These are phyloP conservation scores for Clonostachys rhizophaga DNA, from an alignment of 2,329 filamentous ascomycete species.

Conservation along the genomic window DNA sequence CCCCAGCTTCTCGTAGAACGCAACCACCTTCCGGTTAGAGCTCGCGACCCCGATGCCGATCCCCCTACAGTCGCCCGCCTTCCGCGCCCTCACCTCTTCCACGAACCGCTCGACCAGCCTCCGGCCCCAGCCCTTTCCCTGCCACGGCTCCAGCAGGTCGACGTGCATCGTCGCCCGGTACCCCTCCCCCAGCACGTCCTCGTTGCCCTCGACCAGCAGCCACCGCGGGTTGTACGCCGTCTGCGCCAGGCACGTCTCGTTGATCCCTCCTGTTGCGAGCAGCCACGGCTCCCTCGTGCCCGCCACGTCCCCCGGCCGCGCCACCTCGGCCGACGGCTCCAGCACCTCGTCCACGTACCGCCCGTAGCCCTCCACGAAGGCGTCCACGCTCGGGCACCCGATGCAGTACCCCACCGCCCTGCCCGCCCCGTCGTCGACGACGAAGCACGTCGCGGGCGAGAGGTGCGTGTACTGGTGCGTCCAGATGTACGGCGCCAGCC, in stretches of 20 bases:
- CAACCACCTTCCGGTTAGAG: conserved; percentile 41
- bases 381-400: conserved; percentile 34
- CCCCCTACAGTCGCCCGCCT: conserved; percentile 15
- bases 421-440: conserved; percentile 41
- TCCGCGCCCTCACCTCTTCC: conserved; percentile 21
- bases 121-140: conserved; percentile 38
- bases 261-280: conserved; percentile 9
- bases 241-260: conserved; percentile 27
- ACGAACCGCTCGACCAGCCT: conserved; percentile 33
- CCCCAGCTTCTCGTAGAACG: conserved; percentile 41
- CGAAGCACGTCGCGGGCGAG: conserved; percentile 36
- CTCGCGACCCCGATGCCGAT: conserved; percentile 36
- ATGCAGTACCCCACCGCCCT: conserved; percentile 43
- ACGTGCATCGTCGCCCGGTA: conserved; percentile 44
- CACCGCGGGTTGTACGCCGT: conserved; percentile 31
- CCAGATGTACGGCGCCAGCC: conserved; percentile 43
- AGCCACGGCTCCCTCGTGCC: conserved; percentile 21
- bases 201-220: conserved; percentile 29
- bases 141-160: conserved; percentile 34
- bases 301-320: conserved; percentile 13
- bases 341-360: conserved; percentile 31
- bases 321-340: conserved; percentile 12
- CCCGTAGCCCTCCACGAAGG: conserved; percentile 29
- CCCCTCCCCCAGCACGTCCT: conserved; percentile 17
- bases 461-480: conserved; percentile 44